Evolutionary conservation across 495 filamentous ascomycete species (phyloP).

Genomic region (Xylaria sp.): DNA sequence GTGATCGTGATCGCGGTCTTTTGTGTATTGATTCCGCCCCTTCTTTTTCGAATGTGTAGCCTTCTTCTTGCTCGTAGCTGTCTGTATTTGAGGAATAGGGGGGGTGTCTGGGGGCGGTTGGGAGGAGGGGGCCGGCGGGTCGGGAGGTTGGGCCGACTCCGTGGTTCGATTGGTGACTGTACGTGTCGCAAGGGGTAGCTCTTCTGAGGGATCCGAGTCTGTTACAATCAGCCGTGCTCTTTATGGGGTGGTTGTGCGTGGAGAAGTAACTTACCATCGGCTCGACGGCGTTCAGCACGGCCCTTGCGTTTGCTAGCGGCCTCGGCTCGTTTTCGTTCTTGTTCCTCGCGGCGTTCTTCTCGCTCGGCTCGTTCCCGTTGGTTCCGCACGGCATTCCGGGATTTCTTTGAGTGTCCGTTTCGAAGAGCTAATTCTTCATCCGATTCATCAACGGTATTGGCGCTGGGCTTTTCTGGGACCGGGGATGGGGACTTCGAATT

Average conservation of each 20-base stretch:
- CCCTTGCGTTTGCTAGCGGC: conserved; percentile 77
- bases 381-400: conserved; percentile 68
- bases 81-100: conserved; percentile 51
- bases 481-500: conserved; percentile 73
- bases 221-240: conserved; percentile 32
- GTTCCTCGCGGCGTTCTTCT: conserved; percentile 77
- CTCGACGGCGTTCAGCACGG: conserved; percentile 72
- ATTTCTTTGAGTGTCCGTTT: conserved; percentile 66
- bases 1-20: conserved; percentile 71
- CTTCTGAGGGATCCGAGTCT: conserved; percentile 69
- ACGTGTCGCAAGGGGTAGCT: conserved; percentile 57
- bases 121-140: conserved; percentile 47
- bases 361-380: conserved; percentile 76
- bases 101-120: conserved; percentile 63
- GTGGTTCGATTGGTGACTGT: conserved; percentile 41
- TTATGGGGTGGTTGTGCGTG: conserved; percentile 14
- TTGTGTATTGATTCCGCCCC: conserved; percentile 88
- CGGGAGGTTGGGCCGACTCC: conserved; percentile 42
- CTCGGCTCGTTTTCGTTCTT: conserved; percentile 71
- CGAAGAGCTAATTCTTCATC: conserved; percentile 69
- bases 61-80: conserved; percentile 67
- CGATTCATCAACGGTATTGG: conserved; percentile 65
- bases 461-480: conserved; percentile 53
- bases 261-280: conserved; percentile 68
- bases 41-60: conserved; percentile 69